These are phyloP conservation scores for Hemerocallis citrina DNA, from an alignment of 106 monocot genomes.

Conservation along the genomic window DNA sequence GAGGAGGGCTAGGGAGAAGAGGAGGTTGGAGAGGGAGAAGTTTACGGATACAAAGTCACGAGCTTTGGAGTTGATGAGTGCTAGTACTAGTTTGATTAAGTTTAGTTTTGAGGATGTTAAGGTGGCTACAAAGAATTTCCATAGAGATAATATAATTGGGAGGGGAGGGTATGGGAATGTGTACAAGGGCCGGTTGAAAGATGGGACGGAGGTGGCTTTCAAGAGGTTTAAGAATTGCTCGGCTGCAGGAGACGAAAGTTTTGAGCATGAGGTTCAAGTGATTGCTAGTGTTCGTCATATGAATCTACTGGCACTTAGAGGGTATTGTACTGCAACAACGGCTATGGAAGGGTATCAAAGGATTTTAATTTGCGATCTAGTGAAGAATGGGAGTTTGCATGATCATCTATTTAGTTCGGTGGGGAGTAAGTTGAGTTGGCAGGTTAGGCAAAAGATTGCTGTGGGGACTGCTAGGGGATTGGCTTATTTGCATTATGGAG, in stretches of 20 bases:
- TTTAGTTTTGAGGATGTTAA: constrained; percentile 71
- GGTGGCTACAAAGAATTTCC: constrained; percentile 57
- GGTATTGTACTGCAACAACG: constrained; percentile 79
- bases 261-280: constrained; percentile 86
- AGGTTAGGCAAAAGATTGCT: constrained; percentile 61
- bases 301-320: constrained; percentile 68
- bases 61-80: constrained; percentile 32
- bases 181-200: constrained; percentile 45
- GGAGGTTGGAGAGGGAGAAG: not conserved
- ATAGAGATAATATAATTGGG: constrained; percentile 64
- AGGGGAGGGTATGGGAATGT: constrained; percentile 80
- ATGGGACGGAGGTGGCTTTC: constrained; percentile 55
- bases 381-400: constrained; percentile 82
- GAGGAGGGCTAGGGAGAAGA: not conserved
- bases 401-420: constrained; percentile 56
- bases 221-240: constrained; percentile 92
- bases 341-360: constrained; percentile 71
- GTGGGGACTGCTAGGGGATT: constrained; percentile 75
- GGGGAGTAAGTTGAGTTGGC: constrained; percentile 50
- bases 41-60: constrained; percentile 3
- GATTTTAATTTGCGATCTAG: constrained; percentile 84
- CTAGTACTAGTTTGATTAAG: constrained; percentile 54
- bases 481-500: constrained; percentile 70
- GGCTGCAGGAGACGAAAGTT: constrained; percentile 53
- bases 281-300: constrained; percentile 85